Evolutionary conservation across 768 basidiomycete species (phyloP), one percentile per base, ranked within the genome.

Genomic region (Tylopilus rubrobrunneus): DNA sequence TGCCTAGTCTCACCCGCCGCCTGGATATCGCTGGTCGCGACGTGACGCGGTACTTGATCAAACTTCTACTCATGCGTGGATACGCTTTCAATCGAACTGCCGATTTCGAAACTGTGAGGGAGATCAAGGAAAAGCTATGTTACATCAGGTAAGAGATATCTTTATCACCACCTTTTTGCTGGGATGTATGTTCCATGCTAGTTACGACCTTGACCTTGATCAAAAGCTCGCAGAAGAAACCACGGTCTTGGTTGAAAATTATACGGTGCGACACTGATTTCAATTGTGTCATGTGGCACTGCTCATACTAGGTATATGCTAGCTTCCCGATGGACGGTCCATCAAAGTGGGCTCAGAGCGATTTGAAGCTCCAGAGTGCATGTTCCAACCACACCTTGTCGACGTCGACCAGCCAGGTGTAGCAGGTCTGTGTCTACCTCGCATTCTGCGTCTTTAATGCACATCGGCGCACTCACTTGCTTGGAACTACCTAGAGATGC

Each of bases 11-110:
- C 43, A 98, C 93, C 2, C 83, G 88, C 37, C 87, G 97, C 57
- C 78, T 99, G 55, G 97, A 99, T 67, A 98, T 99, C 62, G 97
- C 97, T 50, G 97, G 97, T 19, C 85, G 97, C 59, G 97, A 99
- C 69, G 97, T 99, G 45, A 99, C 97, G 44, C 85, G 94, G 63
- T 99, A 99, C 73, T 78, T 99, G 72, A 99, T 99, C 82, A 99
- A 98, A 74, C 81, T 99, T n/a, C 78, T 99, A 33, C 83, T 98
- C 62, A 98, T 98, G 95, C 86, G 96, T n/a, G 97, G 97, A n/a
- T 98, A 99, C 71, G 97, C 97, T 1, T 98, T 99, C 81, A 98
- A 99, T 74, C 85, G 97, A 39, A 99, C 97, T 3, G 97, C 97
- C 27, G 97, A 99, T 74, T 99, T 99, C 64, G 97, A 99, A 76